phyloP scores from a whole-genome alignment of 2,329 filamentous ascomycete genomes.

The Didymella lethalis region DNA sequence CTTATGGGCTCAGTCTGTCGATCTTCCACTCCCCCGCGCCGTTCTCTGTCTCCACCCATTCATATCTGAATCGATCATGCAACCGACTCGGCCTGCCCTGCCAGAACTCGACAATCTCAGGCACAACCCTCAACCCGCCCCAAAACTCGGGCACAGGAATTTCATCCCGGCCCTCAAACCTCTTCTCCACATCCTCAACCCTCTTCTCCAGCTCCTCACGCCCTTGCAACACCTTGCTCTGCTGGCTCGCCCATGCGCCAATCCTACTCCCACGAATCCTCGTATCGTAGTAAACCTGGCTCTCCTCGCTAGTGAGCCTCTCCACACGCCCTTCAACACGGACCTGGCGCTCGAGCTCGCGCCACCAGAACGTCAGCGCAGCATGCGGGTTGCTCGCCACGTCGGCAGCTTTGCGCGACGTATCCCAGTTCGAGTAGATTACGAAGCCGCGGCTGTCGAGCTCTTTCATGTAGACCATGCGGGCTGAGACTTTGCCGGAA shows the following conservation, averaged over 20 bases:
- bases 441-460: constrained; percentile 85
- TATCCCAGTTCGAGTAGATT: constrained; percentile 91
- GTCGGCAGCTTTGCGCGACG: constrained; percentile 73
- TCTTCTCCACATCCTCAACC: constrained; percentile 78
- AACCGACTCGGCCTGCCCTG: constrained; percentile 88
- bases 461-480: constrained; percentile 95
- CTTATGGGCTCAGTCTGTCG: constrained; percentile 75
- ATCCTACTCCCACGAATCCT: constrained; percentile 80
- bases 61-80: constrained; percentile 93
- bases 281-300: constrained; percentile 70
- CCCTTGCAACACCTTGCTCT: constrained; percentile 78
- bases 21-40: constrained; percentile 67
- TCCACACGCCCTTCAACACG: constrained; percentile 81
- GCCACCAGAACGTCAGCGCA: constrained; percentile 90
- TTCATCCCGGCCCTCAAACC: constrained; percentile 76
- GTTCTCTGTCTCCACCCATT: constrained; percentile 60
- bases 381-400: constrained; percentile 78
- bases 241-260: constrained; percentile 91
- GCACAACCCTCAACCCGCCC: constrained; percentile 87
- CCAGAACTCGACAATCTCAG: constrained; percentile 93
- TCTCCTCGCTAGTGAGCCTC: constrained; percentile 73
- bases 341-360: constrained; percentile 84
- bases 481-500: constrained; percentile 81
- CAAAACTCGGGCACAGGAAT: constrained; percentile 95
- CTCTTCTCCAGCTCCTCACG: constrained; percentile 76